phyloP scores from a whole-genome alignment of 2,329 filamentous ascomycete species.

The Cladosporium sp. region DNA sequence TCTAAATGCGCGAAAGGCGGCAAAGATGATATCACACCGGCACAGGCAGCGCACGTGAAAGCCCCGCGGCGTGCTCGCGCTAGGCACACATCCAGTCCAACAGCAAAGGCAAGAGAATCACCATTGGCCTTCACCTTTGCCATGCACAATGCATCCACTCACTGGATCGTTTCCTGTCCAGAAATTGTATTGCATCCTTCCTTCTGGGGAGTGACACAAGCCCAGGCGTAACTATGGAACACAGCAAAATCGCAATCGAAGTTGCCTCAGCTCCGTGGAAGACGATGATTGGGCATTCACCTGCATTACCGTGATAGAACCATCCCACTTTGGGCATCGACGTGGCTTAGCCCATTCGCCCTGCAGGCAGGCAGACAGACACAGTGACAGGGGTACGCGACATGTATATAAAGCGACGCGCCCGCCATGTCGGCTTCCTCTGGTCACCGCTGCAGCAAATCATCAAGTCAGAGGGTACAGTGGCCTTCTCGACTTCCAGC shows the following conservation, averaged over 20 bases:
- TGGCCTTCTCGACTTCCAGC: constrained; percentile 48
- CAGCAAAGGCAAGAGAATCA: no score
- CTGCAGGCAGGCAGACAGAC: constrained; percentile 6
- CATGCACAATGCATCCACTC: no score
- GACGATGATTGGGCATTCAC: constrained; percentile 1
- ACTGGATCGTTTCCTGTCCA: no score
- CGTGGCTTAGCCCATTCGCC: background rate
- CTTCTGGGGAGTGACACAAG: background rate
- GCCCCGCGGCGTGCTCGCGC: background rate
- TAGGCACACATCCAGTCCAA: background rate
- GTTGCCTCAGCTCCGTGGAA: constrained; percentile 5
- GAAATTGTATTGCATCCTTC: no score
- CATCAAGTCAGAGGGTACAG: constrained; percentile 15
- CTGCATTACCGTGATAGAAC: background rate
- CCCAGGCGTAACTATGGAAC: background rate
- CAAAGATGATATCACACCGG: background rate
- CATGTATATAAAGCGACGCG: background rate
- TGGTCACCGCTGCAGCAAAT: constrained; percentile 32
- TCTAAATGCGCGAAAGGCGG: no score
- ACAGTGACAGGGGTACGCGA: constrained; percentile 12
- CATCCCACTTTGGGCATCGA: constrained; percentile 6
- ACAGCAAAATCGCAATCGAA: background rate
- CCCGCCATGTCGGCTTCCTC: constrained; percentile 14
- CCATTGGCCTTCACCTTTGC: no score
- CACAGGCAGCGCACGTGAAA: no score